Evolutionary conservation across 306 rosid species (phyloP).

Genomic region (Phaseolus lunatus): DNA sequence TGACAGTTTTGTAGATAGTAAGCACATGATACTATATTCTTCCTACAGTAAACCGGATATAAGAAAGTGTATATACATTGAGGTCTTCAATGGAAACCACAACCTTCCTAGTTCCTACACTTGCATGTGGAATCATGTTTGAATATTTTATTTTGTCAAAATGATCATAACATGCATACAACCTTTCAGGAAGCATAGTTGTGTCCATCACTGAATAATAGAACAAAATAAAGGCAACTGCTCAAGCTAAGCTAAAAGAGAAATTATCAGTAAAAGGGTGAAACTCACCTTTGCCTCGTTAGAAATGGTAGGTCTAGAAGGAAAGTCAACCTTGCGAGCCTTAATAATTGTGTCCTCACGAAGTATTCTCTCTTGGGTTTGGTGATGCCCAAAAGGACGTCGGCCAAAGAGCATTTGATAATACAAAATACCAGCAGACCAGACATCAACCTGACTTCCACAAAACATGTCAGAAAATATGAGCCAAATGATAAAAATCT

Average conservation of each 20-base stretch:
- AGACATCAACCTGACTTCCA: conserved; percentile 90
- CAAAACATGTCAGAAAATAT: conserved; percentile 40
- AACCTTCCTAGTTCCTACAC: not conserved
- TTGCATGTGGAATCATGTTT: not conserved
- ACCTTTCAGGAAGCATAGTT: conserved; percentile 23
- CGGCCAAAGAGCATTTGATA: conserved; percentile 97
- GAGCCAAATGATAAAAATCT: not conserved
- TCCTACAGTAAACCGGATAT: conserved; percentile 17
- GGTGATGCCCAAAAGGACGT: conserved; percentile 99
- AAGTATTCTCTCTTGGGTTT: conserved; percentile 92
- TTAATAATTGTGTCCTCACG: conserved; percentile 98
- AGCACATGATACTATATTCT: not conserved
- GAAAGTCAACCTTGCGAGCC: conserved; percentile 97
- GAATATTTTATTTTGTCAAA: not conserved
- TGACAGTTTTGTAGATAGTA: conserved; percentile 15
- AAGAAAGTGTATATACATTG: not conserved
- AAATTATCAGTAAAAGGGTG: conserved; percentile 24
- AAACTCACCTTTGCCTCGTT: conserved; percentile 93
- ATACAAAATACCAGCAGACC: conserved; percentile 92
- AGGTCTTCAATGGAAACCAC: not conserved
- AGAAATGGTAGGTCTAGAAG: conserved; percentile 85
- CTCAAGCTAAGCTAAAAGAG: not conserved
- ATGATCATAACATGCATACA: not conserved
- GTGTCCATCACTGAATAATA: conserved; percentile 5
- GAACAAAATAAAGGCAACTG: conserved; percentile 10